phyloP scores from a whole-genome alignment of 345 rosid species.

The Eucalyptus pumila region DNA sequence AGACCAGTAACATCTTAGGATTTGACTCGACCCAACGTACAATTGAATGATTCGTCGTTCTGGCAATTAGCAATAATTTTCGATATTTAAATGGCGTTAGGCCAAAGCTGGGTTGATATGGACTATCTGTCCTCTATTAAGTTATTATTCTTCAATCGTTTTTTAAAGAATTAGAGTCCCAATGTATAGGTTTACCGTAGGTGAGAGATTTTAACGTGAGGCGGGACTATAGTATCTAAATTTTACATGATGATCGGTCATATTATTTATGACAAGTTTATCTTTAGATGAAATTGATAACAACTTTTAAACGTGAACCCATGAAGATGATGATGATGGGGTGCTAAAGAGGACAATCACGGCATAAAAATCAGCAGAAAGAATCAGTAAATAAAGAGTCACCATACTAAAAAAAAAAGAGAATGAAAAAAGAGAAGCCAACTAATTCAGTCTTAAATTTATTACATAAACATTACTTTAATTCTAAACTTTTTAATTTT shows the following conservation, averaged over 20 bases:
- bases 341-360: neutral
- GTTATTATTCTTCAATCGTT: neutral
- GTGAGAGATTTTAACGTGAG: neutral
- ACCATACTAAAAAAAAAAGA: too few species aligned
- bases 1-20: neutral
- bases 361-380: neutral
- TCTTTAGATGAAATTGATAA: neutral
- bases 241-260: neutral
- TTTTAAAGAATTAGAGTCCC: neutral
- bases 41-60: neutral
- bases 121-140: neutral
- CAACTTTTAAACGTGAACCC: neutral
- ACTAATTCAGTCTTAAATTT: neutral
- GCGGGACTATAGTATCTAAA: neutral
- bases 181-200: neutral
- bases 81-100: neutral
- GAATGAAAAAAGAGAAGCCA: neutral
- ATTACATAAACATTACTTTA: fast-evolving
- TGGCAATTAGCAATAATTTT: neutral
- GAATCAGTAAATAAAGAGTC: neutral
- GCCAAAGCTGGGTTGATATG: neutral
- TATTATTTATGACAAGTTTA: neutral
- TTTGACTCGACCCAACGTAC: neutral
- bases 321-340: neutral
- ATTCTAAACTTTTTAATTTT: neutral